Percentiles rank a stretch among this genome's conserved stretches.
Conservation (phyloP, 495 filamentous ascomycete species). For the Gamarada debralockiae region DNA sequence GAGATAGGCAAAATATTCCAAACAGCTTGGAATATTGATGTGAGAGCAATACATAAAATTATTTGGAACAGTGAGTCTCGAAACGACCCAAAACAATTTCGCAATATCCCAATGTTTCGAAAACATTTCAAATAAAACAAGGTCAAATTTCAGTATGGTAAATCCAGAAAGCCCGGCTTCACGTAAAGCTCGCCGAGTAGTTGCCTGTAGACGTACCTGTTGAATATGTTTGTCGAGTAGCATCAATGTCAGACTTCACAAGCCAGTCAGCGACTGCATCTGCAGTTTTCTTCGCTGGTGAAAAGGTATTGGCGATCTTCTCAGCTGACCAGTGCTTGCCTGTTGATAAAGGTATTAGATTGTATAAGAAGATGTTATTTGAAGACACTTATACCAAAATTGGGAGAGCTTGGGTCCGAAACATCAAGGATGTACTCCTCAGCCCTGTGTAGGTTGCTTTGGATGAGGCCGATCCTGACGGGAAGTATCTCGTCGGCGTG, state of each 20-base stretch:
- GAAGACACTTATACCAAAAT: conserved; percentile 21
- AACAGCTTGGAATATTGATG: too few relatives aligned
- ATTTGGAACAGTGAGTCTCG: too few relatives aligned
- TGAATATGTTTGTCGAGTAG: conserved; percentile 13
- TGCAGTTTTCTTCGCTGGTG: conserved; percentile 12
- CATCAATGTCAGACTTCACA: conserved; percentile 12
- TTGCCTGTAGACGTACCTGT: conserved; percentile 19
- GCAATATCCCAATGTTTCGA: too few relatives aligned
- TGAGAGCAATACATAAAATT: too few relatives aligned
- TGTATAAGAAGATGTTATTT: not conserved
- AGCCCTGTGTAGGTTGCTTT: conserved; percentile 29
- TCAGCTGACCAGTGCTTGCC: conserved; percentile 24
- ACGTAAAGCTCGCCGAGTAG: not conserved
- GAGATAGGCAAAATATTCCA: too few relatives aligned
- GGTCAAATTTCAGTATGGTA: too few relatives aligned
- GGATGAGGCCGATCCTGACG: conserved; percentile 28
- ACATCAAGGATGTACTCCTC: conserved; percentile 28
- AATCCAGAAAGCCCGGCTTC: not conserved
- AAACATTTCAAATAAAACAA: too few relatives aligned
- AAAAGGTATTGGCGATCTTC: conserved; percentile 23
- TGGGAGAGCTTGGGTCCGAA: conserved; percentile 25
- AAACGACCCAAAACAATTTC: too few relatives aligned
- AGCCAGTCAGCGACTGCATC: conserved; percentile 23
- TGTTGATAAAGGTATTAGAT: conserved; percentile 14
- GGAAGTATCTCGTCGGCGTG: conserved; percentile 12